A percentile compares a stretch with the other conserved stretches of the same genome.
These are phyloP conservation scores for Gardenia jasminoides DNA, from an alignment of 257 asterid genomes.

Conservation along the genomic window DNA sequence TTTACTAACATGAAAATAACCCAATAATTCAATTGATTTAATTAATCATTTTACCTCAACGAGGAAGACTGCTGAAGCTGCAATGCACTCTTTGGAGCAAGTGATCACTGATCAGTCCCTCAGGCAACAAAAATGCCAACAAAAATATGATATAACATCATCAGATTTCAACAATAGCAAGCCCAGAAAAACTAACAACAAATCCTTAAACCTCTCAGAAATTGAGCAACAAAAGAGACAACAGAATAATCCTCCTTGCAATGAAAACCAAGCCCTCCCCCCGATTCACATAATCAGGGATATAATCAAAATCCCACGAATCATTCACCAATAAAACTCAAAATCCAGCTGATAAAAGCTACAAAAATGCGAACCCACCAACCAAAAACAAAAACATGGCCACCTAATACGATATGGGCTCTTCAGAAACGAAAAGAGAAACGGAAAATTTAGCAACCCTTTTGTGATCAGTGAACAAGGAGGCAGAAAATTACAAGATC, in stretches of 20 bases:
- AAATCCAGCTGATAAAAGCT: slow-evolving; percentile 16
- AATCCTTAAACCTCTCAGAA: slow-evolving; percentile 8
- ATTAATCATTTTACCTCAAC: slow-evolving; percentile 29
- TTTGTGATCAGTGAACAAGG: slow-evolving; percentile 20
- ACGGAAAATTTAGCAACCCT: slow-evolving; percentile 16
- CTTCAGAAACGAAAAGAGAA: neutral
- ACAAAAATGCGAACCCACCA: slow-evolving; percentile 13
- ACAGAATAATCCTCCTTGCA: neutral
- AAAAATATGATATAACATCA: slow-evolving; percentile 8
- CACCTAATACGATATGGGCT: neutral
- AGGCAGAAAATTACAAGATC: slow-evolving; percentile 29
- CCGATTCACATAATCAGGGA: slow-evolving; percentile 4
- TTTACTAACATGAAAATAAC: neutral
- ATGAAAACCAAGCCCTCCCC: neutral
- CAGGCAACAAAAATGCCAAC: slow-evolving; percentile 13
- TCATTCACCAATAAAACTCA: slow-evolving; percentile 1
- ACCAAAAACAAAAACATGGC: neutral
- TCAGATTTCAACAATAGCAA: slow-evolving; percentile 15
- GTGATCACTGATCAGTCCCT: slow-evolving; percentile 37
- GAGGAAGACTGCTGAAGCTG: slow-evolving; percentile 24
- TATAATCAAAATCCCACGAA: neutral
- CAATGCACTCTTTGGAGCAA: slow-evolving; percentile 30
- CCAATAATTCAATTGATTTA: neutral
- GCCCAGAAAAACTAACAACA: slow-evolving; percentile 7
- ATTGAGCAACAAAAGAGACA: neutral